A percentile compares a stretch with the other conserved stretches of the same genome.
phyloP scores from a whole-genome alignment of 2,329 filamentous ascomycete genomes.

The Cytospora piceae region DNA sequence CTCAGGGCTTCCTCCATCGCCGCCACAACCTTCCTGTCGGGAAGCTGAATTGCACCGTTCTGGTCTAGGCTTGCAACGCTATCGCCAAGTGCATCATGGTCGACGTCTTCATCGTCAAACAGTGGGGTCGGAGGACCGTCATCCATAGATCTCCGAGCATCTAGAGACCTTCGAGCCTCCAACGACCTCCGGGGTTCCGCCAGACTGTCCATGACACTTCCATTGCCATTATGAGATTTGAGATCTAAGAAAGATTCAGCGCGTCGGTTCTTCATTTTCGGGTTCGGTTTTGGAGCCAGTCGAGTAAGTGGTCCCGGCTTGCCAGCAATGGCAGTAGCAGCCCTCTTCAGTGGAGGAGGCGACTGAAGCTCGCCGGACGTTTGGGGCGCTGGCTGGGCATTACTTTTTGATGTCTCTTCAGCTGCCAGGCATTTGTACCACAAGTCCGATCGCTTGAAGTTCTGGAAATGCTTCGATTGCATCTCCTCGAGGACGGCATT shows the following conservation, averaged over 20 bases:
- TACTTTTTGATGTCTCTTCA: conserved; percentile 66
- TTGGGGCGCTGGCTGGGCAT: conserved; percentile 24
- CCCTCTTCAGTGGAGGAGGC: conserved; percentile 22
- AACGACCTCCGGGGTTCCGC: conserved; percentile 60
- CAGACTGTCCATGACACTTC: conserved; percentile 46
- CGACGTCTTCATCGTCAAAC: conserved; percentile 82
- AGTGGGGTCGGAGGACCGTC: conserved; percentile 56
- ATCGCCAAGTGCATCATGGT: conserved; percentile 69
- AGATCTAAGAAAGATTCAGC: conserved; percentile 55
- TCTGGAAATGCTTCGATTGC: conserved; percentile 77
- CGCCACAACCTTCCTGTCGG: conserved; percentile 81
- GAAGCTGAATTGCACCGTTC: conserved; percentile 63
- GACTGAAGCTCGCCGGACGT: conserved; percentile 17
- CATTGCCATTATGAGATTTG: conserved; percentile 42
- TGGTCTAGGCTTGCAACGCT: conserved; percentile 82
- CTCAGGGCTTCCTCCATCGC: conserved; percentile 92
- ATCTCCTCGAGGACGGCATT: conserved; percentile 83
- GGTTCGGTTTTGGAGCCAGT: conserved; percentile 44
- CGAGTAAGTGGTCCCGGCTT: conserved; percentile 51
- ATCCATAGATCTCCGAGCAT: conserved; percentile 55
- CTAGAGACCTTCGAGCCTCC: conserved; percentile 24
- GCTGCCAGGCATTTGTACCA: conserved; percentile 96
- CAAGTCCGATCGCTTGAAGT: conserved; percentile 89
- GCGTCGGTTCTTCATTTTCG: conserved; percentile 42
- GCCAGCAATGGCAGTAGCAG: conserved; percentile 30